Evolutionary conservation across 2,329 filamentous ascomycete genomes (phyloP).

Genomic region (Colletotrichum salicis): DNA sequence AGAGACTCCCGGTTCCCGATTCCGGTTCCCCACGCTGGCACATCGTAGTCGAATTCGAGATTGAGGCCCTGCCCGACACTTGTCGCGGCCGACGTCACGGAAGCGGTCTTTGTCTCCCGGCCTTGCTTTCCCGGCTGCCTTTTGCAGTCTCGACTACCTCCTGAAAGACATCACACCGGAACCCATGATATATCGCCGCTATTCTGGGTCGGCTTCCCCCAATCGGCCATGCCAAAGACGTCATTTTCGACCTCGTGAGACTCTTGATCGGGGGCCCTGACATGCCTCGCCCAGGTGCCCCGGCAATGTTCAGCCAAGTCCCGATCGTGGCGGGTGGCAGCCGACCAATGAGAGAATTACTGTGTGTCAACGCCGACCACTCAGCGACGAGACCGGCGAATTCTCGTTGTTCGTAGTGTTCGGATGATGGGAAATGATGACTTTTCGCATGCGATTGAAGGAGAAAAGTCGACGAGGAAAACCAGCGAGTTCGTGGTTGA

Average conservation of each 20-base stretch:
- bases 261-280: slow-evolving; percentile 26
- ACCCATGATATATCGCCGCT: slow-evolving; percentile 22
- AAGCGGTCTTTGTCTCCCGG: slow-evolving; percentile 19
- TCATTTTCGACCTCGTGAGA: slow-evolving; percentile 32
- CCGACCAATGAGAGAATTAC: slow-evolving; percentile 37
- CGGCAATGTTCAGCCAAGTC: slow-evolving; percentile 33
- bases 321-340: slow-evolving; percentile 32
- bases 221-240: slow-evolving; percentile 28
- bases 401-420: slow-evolving; percentile 25
- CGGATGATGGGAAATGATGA: slow-evolving; percentile 33
- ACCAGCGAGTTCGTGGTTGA: not conserved
- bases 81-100: slow-evolving; percentile 31
- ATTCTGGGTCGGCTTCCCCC: slow-evolving; percentile 10
- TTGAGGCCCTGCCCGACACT: slow-evolving; percentile 13
- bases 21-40: slow-evolving; percentile 1
- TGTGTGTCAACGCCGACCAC: slow-evolving; percentile 37
- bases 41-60: slow-evolving; percentile 2
- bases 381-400: slow-evolving; percentile 36
- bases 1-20: not conserved
- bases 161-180: slow-evolving; percentile 5
- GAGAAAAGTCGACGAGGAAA: not conserved
- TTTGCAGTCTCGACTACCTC: slow-evolving; percentile 18
- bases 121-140: slow-evolving; percentile 14
- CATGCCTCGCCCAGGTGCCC: slow-evolving; percentile 33
- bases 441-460: slow-evolving; percentile 29